These are phyloP conservation scores for Xenosphaeropsis pyriputrescens DNA, from an alignment of 2,329 filamentous ascomycete genomes.

Conservation along the genomic window DNA sequence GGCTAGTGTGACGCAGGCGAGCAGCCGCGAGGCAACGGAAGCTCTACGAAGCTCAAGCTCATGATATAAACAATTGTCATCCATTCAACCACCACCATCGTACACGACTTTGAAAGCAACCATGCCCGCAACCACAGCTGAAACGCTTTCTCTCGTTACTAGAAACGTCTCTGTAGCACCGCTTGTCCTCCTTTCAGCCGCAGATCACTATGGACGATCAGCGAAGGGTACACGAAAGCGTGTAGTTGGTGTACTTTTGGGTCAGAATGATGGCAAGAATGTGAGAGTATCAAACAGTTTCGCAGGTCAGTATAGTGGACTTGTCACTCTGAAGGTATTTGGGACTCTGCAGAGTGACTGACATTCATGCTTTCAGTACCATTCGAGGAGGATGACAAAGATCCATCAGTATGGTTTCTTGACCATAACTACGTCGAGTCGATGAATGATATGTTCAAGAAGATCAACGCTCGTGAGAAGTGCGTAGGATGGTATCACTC, in stretches of 20 bases:
- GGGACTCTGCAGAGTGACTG: too few relatives aligned
- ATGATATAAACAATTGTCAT: slow-evolving; percentile 4
- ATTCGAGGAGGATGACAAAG: slow-evolving; percentile 97
- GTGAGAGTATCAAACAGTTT: slow-evolving; percentile 98
- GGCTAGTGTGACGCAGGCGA: background rate
- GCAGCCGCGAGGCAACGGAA: slow-evolving; percentile 11
- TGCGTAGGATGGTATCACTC: slow-evolving; percentile 99
- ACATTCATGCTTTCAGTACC: slow-evolving; percentile 46
- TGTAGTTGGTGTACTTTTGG: slow-evolving; percentile 87
- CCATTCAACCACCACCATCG: slow-evolving; percentile 3
- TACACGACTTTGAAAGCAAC: slow-evolving; percentile 17
- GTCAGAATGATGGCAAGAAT: slow-evolving; percentile 91
- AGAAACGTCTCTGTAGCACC: slow-evolving; percentile 94
- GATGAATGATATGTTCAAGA: slow-evolving; percentile 99
- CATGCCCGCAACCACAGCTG: slow-evolving; percentile 95
- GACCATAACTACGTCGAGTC: slow-evolving; percentile 99
- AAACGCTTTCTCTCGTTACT: slow-evolving; percentile 88
- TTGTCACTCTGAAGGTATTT: too few relatives aligned
- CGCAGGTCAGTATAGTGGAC: slow-evolving; percentile 49
- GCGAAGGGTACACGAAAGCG: slow-evolving; percentile 76
- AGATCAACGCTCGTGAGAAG: slow-evolving; percentile 97
- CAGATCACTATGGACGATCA: slow-evolving; percentile 95
- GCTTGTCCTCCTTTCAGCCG: slow-evolving; percentile 90
- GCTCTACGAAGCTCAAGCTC: slow-evolving; percentile 7
- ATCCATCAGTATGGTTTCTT: slow-evolving; percentile 96